Evolutionary conservation across 1,139 yeast species (phyloP), one percentile per base, ranked within the genome.

Genomic region (Geotrichum cucujoidarum): DNA sequence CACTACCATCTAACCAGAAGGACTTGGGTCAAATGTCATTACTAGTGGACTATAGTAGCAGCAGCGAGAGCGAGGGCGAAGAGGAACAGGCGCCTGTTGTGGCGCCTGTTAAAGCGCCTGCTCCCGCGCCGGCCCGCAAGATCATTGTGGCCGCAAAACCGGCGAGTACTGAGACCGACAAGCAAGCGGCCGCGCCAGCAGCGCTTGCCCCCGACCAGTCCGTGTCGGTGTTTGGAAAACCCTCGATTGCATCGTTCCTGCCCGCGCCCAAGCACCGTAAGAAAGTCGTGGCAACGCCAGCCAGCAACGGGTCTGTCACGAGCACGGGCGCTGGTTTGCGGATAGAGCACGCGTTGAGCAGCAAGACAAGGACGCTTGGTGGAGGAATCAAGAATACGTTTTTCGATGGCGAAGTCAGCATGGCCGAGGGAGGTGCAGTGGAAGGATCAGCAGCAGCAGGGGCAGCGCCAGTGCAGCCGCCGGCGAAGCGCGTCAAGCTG

Each of bases 341-440:
- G 16, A 32, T 41, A 39, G 24, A 32, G 30, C 39, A 33, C 24
- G 30, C 33, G 31, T 14, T 52, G 25, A 55, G 55, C 20, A 42
- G 52, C 25, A 46, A 48, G 39, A 43, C 46, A 17, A 39, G 59
- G 24, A 53, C 55, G 8, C 53, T 60, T 2, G 63, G 63, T 3
- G 62, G 59, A 3, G 62, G 60, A 1, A 43, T 57, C 20, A 57
- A 55, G 42, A 45, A 52, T 27, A 54, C 45, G 25, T 51, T 48
- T 38, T 58, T 58, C 41, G 63, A 60, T 37, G 63, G 63, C 3
- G 60, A 60, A 29, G 45, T 60, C 24, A 36, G 34, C 0, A 38
- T 54, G 27, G 43, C 30, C 10, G 27, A 24, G 8, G 27, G 27
- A 6, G 27, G 27, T 24, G 27, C 27, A 6, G n/a, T n/a, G n/a